A percentile compares a stretch with the other conserved stretches of the same genome.
Conservation (phyloP, 768 basidiomycete genomes). For the Naganishia friedmannii region DNA sequence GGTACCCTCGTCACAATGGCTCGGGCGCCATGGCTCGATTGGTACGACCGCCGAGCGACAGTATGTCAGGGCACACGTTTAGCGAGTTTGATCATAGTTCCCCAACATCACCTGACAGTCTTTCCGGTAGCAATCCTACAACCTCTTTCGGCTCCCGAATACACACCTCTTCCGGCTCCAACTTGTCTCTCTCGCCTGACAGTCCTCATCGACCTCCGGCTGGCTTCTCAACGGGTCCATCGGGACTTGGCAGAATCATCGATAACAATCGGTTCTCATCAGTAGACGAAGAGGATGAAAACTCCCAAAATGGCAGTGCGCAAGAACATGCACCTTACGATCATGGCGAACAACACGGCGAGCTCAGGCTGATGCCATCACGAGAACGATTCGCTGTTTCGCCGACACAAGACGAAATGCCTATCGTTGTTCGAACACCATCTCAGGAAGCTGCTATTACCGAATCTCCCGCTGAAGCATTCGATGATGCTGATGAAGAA, state of each 20-base stretch:
- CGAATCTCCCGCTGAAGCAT: slow-evolving; percentile 33
- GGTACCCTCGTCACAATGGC: slow-evolving; percentile 48
- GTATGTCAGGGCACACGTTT: slow-evolving; percentile 41
- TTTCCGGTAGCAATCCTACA: slow-evolving; percentile 16
- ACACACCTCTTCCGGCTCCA: slow-evolving; percentile 13
- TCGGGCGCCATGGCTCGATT: slow-evolving; percentile 43
- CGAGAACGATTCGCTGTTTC: slow-evolving; percentile 33
- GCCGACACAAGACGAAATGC: slow-evolving; percentile 28
- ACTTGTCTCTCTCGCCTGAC: slow-evolving; percentile 15
- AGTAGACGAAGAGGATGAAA: slow-evolving; percentile 46
- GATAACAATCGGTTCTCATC: slow-evolving; percentile 40
- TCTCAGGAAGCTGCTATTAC: slow-evolving; percentile 29
- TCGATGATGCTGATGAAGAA: slow-evolving; percentile 46
- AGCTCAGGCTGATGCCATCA: slow-evolving; percentile 32
- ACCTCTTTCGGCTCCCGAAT: slow-evolving; percentile 27
- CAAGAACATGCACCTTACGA: slow-evolving; percentile 20
- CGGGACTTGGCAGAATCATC: slow-evolving; percentile 43
- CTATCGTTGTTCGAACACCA: slow-evolving; percentile 30
- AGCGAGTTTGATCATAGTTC: slow-evolving; percentile 40
- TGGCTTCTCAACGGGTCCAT: slow-evolving; percentile 40
- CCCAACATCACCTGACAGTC: slow-evolving; percentile 23
- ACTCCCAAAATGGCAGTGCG: slow-evolving; percentile 36
- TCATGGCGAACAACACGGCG: slow-evolving; percentile 25
- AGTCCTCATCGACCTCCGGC: slow-evolving; percentile 21
- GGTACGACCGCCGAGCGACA: slow-evolving; percentile 36